Evolutionary conservation across 2,329 filamentous ascomycete genomes (phyloP).

Genomic region (Juglanconis sp.): DNA sequence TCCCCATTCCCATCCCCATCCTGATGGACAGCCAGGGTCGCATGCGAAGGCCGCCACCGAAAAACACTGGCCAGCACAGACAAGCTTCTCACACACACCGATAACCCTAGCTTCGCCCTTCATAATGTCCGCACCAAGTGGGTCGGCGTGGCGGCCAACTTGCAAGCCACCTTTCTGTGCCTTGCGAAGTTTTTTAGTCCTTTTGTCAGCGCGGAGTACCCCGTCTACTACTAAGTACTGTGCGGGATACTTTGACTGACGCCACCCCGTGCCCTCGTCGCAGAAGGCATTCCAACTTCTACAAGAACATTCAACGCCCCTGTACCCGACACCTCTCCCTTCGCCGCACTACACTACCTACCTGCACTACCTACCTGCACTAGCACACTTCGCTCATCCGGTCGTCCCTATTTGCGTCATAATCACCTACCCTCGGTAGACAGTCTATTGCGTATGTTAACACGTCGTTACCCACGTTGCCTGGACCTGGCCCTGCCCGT

Average conservation of each 20-base stretch:
- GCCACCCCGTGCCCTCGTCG: not conserved
- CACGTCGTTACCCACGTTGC: not conserved
- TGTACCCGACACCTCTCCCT: not conserved
- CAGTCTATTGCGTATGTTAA: not conserved
- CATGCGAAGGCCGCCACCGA: conserved; percentile 11
- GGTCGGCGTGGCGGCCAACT: conserved; percentile 18
- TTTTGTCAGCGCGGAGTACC: not conserved
- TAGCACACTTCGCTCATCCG: not conserved
- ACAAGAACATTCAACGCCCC: conserved; percentile 6
- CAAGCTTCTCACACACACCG: conserved; percentile 16
- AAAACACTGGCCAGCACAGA: not conserved
- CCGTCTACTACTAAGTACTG: not conserved
- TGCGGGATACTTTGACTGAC: conserved; percentile 2
- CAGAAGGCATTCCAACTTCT: not conserved
- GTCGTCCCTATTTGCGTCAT: not conserved
- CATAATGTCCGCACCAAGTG: conserved; percentile 16
- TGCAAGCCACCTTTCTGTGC: not conserved
- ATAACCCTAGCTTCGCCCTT: conserved; percentile 14
- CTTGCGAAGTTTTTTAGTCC: not conserved
- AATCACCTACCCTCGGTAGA: too few species aligned
- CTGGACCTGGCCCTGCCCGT: too few species aligned
- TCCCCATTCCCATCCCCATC: not conserved
- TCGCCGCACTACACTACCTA: not conserved
- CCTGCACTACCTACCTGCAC: not conserved
- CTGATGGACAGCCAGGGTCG: conserved; percentile 7